phyloP scores from a whole-genome alignment of 1,139 yeast genomes.

The Pichia sp. region DNA sequence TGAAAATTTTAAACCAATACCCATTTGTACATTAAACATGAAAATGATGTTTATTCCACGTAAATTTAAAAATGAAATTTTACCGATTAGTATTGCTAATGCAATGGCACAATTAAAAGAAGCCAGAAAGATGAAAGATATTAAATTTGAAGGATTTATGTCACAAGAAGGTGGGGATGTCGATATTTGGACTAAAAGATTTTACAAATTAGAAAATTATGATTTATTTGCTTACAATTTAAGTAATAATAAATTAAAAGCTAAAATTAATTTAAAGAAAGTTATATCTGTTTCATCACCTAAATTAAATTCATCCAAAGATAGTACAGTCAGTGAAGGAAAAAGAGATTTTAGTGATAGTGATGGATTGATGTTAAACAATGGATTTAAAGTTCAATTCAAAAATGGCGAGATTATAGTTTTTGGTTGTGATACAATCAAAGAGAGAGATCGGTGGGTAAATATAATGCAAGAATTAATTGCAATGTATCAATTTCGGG shows the following conservation, averaged over 20 bases:
- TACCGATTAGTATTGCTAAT: constrained; percentile 59
- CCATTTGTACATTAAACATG: constrained; percentile 61
- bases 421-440: constrained; percentile 57
- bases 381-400: constrained; percentile 58
- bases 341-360: constrained; percentile 58
- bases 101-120: constrained; percentile 51
- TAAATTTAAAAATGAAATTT: constrained; percentile 45
- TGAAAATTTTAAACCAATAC: constrained; percentile 47
- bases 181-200: constrained; percentile 54
- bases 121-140: constrained; percentile 35
- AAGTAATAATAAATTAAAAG: constrained; percentile 52
- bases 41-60: constrained; percentile 70
- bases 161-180: constrained; percentile 81
- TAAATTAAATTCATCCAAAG: constrained; percentile 35
- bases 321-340: constrained; percentile 8
- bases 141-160: constrained; percentile 52
- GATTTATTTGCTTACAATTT: constrained; percentile 63
- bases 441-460: constrained; percentile 56
- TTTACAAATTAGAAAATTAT: constrained; percentile 53
- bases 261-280: constrained; percentile 59
- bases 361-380: constrained; percentile 42
- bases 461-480: constrained; percentile 46
- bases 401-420: constrained; percentile 65
- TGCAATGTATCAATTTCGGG: constrained; percentile 43
- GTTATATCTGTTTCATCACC: constrained; percentile 47